Evolutionary conservation across 129 eudicot species (phyloP).

Genomic region (Chrysanthemum lavandulifolium): DNA sequence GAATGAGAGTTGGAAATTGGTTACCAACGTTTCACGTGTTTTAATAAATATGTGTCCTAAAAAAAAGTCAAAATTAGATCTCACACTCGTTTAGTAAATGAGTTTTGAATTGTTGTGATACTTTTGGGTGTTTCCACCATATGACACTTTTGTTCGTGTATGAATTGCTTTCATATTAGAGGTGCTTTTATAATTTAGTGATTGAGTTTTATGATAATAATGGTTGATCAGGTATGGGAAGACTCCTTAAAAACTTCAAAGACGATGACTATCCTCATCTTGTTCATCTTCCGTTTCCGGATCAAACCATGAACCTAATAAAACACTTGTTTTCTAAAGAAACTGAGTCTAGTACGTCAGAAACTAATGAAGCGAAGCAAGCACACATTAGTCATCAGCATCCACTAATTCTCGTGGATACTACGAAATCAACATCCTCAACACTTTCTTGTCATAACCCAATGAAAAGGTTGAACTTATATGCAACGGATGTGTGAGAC

Average conservation of each 20-base stretch:
- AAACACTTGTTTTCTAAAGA: background rate
- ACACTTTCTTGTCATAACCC: background rate
- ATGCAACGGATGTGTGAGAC: background rate
- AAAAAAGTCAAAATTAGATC: no score
- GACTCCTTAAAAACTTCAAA: background rate
- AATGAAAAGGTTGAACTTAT: background rate
- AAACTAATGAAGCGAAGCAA: background rate
- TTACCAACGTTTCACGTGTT: no score
- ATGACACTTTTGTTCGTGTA: no score
- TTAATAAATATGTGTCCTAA: no score
- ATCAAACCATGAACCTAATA: background rate
- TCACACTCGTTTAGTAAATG: no score
- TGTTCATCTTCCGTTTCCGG: background rate
- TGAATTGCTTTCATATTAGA: no score
- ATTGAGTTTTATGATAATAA: background rate
- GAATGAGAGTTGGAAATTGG: no score
- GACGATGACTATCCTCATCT: background rate
- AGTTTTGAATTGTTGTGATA: no score
- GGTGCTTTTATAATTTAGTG: no score
- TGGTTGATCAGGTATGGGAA: background rate
- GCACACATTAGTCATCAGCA: background rate
- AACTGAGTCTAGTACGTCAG: background rate
- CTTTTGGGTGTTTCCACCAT: no score
- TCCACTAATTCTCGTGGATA: background rate
- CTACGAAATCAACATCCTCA: background rate